Base-by-base conservation (phyloP, 2,329 filamentous ascomycete species). In the Xylariales sp. region DNA sequence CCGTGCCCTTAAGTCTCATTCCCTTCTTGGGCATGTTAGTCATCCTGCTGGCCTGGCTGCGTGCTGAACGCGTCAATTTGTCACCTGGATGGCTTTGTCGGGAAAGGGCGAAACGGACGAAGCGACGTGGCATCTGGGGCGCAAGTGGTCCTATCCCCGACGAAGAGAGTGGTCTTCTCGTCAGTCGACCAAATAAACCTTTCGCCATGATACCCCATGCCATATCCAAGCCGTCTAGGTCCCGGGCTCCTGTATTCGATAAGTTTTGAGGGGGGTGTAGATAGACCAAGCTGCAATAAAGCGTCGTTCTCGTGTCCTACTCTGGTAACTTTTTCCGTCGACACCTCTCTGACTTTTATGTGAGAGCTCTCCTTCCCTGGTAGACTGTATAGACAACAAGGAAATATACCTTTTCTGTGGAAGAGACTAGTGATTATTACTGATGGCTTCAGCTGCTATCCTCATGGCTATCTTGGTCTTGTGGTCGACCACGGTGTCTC, bases 101-200 rank as follows among this genome's bases (percentile, higher is more conserved):
- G 10, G 24, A 29, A 5, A 16, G 36, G 14, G 20, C 21, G 27
- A 38, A 38, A 22, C 24, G 36, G 14, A 15, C 25, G 9, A 29
- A 38, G 15, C 15, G 31, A n/a, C 25, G 16, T 15, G 36, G 25
- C 4, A 38, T 38, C 24, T 38, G 36, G 36, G 36, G 36, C 16
- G 24, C 36, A 11, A 15, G 20, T 14, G 36, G 36, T 3, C 36
- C 36, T 4, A 20, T 38, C 1, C 11, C 25, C 24, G 36, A 38
- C 27, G 36, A 38, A 20, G 36, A 38, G 15, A 38, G 25, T 31
- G 36, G 36, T 10, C 36, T 38, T n/a, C 16, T 38, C 5, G 27
- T 18, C 7, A 6, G 20, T 3, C 14, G 25, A 14, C 25, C 36
- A 29, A 15, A 29, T 15, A 38, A 29, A 10, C 14, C 25, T 11